phyloP scores from a whole-genome alignment of 805 yeast species.

The Maudiozyma bulderi region DNA sequence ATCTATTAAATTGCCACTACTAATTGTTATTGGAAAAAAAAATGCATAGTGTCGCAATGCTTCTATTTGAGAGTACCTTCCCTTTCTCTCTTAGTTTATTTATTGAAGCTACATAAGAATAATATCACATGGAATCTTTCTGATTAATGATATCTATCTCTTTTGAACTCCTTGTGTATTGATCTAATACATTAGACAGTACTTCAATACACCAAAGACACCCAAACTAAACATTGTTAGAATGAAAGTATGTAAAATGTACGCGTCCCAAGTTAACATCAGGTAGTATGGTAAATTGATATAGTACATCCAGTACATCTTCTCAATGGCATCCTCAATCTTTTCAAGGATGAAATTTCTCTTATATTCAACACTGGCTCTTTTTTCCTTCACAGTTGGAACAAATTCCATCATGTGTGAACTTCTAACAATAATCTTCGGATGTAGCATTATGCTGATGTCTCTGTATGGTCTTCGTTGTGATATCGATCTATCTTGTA shows the following conservation, averaged over 20 bases:
- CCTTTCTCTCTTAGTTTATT: no score
- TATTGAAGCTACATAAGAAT: no score
- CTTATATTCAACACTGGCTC: constrained; percentile 7
- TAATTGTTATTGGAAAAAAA: no score
- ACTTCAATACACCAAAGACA: constrained; percentile 31
- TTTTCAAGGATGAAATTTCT: constrained; percentile 13
- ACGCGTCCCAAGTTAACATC: constrained; percentile 36
- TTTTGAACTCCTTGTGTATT: not conserved
- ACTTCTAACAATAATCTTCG: not conserved
- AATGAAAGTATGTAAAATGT: constrained; percentile 32
- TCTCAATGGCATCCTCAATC: constrained; percentile 24
- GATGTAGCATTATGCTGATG: not conserved
- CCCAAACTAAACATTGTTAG: constrained; percentile 30
- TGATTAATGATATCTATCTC: no score
- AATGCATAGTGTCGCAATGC: no score
- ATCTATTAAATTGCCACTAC: no score
- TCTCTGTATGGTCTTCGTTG: not conserved
- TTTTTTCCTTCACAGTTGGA: constrained; percentile 9
- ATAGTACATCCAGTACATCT: constrained; percentile 36
- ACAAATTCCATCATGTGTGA: constrained; percentile 2
- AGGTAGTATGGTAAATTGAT: constrained; percentile 37
- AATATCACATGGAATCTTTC: no score
- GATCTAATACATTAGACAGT: constrained; percentile 14
- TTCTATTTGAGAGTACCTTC: no score
- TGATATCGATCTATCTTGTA: no score